A percentile compares a stretch with the other conserved stretches of the same genome.
Evolutionary conservation across 2,329 filamentous ascomycete genomes (phyloP).

Genomic region (Sphaerostilbella broomeana): DNA sequence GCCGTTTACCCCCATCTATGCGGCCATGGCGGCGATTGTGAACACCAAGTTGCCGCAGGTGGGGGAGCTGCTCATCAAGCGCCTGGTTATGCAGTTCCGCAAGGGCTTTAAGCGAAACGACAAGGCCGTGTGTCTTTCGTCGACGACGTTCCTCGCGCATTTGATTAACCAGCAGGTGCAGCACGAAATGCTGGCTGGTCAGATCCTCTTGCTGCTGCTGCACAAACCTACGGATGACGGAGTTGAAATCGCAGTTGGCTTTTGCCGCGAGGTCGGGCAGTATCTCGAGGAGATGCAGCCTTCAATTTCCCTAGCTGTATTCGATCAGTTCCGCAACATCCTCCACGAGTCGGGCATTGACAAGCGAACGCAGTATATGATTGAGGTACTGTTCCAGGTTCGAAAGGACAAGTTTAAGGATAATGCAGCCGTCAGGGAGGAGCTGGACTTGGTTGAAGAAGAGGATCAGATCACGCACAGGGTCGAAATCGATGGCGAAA

Average conservation of each 20-base stretch:
- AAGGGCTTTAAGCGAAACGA: conserved; percentile 96
- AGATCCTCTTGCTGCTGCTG: conserved; percentile 85
- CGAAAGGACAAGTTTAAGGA: conserved; percentile 96
- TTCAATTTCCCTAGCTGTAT: conserved; percentile 80
- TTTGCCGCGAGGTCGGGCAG: conserved; percentile 88
- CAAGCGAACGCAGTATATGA: conserved; percentile 98
- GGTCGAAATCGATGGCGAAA: conserved; percentile 71
- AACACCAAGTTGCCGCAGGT: conserved; percentile 96
- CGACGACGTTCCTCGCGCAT: conserved; percentile 91
- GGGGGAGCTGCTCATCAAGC: conserved; percentile 79
- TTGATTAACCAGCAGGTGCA: conserved; percentile 94
- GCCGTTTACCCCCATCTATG: conserved; percentile 94
- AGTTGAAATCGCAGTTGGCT: conserved; percentile 91
- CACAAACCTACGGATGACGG: conserved; percentile 96
- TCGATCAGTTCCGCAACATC: conserved; percentile 92
- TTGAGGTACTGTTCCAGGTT: conserved; percentile 94
- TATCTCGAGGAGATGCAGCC: conserved; percentile 94
- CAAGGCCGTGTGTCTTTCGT: conserved; percentile 89
- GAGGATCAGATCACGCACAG: conserved; percentile 96
- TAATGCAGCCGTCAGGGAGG: conserved; percentile 82
- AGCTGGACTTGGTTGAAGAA: conserved; percentile 92
- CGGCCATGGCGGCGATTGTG: conserved; percentile 90
- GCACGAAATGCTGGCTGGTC: conserved; percentile 86
- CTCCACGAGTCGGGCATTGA: conserved; percentile 96
- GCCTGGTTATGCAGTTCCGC: conserved; percentile 84